phyloP scores from a whole-genome alignment of 2,329 filamentous ascomycete genomes.

The Cordyceps cicadae region DNA sequence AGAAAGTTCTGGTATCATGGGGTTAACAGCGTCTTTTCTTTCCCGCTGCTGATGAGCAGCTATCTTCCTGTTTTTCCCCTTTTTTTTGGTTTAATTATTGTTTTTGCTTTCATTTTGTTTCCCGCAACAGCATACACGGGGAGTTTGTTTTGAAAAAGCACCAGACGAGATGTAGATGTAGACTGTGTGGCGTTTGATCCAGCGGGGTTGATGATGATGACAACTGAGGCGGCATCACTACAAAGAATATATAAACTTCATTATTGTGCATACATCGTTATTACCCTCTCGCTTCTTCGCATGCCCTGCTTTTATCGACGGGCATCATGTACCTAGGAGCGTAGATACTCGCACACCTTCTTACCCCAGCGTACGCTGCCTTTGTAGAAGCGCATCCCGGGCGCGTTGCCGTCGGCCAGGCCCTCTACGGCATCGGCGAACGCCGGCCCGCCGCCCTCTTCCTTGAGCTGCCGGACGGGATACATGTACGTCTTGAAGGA shows the following conservation, averaged over 20 bases:
- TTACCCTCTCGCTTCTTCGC: background rate
- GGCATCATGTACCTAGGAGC: conserved; percentile 14
- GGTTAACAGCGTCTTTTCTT: conserved; percentile 30
- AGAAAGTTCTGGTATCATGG: conserved; percentile 52
- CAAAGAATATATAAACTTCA: background rate
- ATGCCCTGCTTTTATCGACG: background rate
- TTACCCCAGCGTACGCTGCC: conserved; percentile 39
- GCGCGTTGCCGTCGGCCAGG: conserved; percentile 40
- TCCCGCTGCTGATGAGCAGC: background rate
- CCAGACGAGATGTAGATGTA: background rate
- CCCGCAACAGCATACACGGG: background rate
- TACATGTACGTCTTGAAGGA: conserved; percentile 50
- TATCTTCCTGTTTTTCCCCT: background rate
- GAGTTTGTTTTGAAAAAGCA: background rate
- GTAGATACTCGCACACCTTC: conserved; percentile 37
- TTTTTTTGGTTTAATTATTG: background rate
- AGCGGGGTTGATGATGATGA: background rate
- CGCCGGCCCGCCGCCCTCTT: conserved; percentile 37
- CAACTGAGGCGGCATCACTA: background rate
- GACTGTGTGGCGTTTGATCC: background rate
- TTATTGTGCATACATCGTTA: background rate
- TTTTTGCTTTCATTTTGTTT: background rate
- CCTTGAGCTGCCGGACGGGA: conserved; percentile 38
- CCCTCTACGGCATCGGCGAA: conserved; percentile 47
- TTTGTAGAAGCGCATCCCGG: conserved; percentile 47